A percentile compares a stretch with the other conserved stretches of the same genome.
These are phyloP conservation scores for Nitzschia sp. DNA, from an alignment of 108 stramenopile species.

Conservation along the genomic window DNA sequence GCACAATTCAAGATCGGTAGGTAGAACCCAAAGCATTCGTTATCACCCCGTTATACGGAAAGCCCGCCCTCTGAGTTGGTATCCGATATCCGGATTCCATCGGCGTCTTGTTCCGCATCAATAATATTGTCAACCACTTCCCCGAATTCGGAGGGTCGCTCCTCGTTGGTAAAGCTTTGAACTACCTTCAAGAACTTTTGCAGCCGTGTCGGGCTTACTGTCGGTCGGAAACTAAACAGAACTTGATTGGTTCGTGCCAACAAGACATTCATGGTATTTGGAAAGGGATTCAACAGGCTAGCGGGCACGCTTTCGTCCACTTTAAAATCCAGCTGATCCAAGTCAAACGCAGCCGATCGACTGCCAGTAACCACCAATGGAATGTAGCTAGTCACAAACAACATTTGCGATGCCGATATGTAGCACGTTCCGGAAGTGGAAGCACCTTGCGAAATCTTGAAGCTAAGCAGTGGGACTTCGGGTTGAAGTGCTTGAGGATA, in stretches of 20 bases:
- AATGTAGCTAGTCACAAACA: constrained; percentile 68
- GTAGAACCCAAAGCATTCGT: too few relatives aligned
- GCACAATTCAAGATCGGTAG: too few relatives aligned
- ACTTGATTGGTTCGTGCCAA: constrained; percentile 36
- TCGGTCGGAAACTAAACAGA: constrained; percentile 74
- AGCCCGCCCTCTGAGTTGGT: constrained; percentile 1
- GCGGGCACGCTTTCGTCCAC: constrained; percentile 52
- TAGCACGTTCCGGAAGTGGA: constrained; percentile 70
- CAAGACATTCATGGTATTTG: constrained; percentile 59
- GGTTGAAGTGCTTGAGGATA: constrained; percentile 34
- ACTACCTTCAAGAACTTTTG: constrained; percentile 74
- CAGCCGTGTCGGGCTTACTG: constrained; percentile 65
- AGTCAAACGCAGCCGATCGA: constrained; percentile 47
- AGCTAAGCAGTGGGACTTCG: constrained; percentile 74
- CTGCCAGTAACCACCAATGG: constrained; percentile 76
- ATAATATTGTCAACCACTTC: constrained; percentile 10
- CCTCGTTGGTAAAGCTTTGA: constrained; percentile 44
- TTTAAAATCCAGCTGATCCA: constrained; percentile 68
- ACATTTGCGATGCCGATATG: constrained; percentile 61
- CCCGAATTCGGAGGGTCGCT: constrained; percentile 28
- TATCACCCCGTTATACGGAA: constrained; percentile 8
- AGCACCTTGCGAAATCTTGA: constrained; percentile 67
- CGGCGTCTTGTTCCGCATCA: constrained; percentile 11
- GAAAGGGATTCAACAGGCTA: constrained; percentile 68
- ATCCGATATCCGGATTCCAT: constrained; percentile 1